Conservation (phyloP, 2,329 filamentous ascomycete genomes). For the Diplodia mutila region DNA sequence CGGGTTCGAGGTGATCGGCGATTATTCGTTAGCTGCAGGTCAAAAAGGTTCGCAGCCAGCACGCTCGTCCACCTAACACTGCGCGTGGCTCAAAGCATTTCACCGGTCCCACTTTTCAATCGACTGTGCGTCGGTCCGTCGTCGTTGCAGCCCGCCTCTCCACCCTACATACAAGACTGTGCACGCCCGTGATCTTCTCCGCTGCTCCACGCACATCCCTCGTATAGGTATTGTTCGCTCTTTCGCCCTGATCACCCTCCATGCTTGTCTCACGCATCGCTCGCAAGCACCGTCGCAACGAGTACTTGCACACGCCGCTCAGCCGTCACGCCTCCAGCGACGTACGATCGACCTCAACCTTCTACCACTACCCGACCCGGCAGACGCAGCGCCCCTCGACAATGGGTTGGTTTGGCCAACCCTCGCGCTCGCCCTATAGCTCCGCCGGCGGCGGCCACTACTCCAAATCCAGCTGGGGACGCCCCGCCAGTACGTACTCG, state of each 20-base stretch:
- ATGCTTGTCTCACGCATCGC: constrained; percentile 21
- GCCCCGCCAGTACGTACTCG: constrained; percentile 35
- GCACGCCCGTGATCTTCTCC: neutral
- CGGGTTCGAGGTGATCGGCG: constrained; percentile 6
- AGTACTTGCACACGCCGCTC: constrained; percentile 11
- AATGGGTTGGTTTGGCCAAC: constrained; percentile 45
- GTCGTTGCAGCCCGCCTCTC: neutral
- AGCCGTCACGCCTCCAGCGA: constrained; percentile 13
- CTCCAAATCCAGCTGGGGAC: constrained; percentile 37
- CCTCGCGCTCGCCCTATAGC: constrained; percentile 35
- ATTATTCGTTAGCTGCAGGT: too few relatives aligned
- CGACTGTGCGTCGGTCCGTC: constrained; percentile 24
- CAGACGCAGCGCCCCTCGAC: neutral
- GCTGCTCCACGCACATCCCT: constrained; percentile 4
- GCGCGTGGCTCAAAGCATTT: neutral
- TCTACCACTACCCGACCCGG: constrained; percentile 11
- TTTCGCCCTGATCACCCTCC: neutral
- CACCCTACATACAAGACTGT: constrained; percentile 7
- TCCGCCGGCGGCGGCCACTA: constrained; percentile 35
- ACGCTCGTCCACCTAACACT: neutral
- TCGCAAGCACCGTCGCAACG: constrained; percentile 16
- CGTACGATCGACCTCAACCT: constrained; percentile 4
- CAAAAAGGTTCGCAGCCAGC: too few relatives aligned
- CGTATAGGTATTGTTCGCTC: constrained; percentile 18
- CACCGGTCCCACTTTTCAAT: too few relatives aligned